Percentiles rank a stretch among this genome's conserved stretches.
phyloP scores from a whole-genome alignment of 2,329 filamentous ascomycete genomes.

The Trichoderma koningiopsis region DNA sequence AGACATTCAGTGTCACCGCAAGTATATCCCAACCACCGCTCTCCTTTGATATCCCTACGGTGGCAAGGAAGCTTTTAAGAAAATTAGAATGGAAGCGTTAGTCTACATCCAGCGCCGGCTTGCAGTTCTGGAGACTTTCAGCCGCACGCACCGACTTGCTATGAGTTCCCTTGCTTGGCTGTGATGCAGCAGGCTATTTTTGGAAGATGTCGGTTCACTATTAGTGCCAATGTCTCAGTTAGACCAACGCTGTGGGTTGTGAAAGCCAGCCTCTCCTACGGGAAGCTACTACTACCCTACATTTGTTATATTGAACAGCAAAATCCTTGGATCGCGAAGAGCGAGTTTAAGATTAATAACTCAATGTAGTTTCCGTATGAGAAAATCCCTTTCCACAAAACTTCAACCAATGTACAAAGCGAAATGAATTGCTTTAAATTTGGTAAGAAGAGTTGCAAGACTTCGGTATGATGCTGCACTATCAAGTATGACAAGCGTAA shows the following conservation, averaged over 20 bases:
- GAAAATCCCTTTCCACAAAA: background rate
- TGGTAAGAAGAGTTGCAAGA: background rate
- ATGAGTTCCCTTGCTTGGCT: background rate
- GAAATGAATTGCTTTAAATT: background rate
- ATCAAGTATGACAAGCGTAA: background rate
- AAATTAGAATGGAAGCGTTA: background rate
- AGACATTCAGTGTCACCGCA: background rate
- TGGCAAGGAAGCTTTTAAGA: background rate
- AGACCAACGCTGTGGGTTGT: background rate
- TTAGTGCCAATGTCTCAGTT: background rate
- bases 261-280: background rate
- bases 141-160: background rate
- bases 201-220: background rate
- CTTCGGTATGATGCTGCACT: background rate
- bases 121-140: background rate
- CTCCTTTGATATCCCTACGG: background rate
- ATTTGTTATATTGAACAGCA: background rate
- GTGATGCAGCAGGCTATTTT: background rate
- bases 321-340: background rate
- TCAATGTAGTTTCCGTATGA: background rate
- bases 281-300: background rate
- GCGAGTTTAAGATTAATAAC: background rate
- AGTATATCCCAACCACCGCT: background rate
- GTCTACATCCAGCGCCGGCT: background rate
- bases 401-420: background rate